Conservation (phyloP, 345 rosid genomes). For the Gossypium arboreum region DNA sequence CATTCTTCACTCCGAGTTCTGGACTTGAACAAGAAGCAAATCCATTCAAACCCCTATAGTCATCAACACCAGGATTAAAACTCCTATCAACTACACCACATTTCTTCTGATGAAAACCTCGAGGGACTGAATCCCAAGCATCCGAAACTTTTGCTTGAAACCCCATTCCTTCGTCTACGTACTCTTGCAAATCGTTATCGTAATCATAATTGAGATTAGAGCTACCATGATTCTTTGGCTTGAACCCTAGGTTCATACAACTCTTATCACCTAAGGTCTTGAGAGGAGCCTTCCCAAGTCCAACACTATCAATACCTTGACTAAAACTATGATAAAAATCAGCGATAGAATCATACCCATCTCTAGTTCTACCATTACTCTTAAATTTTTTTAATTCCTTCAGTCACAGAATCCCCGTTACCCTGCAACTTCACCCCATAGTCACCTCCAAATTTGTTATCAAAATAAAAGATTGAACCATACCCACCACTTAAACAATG, state of each 20-base stretch:
- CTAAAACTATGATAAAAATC: constrained; percentile 18
- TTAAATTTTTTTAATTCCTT: constrained; percentile 17
- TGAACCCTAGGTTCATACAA: constrained; percentile 31
- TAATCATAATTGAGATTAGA: constrained; percentile 24
- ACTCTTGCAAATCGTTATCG: constrained; percentile 21
- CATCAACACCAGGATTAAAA: constrained; percentile 3
- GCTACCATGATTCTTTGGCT: constrained; percentile 26
- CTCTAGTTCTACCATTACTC: constrained; percentile 30
- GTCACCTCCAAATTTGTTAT: constrained; percentile 27
- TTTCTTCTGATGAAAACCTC: constrained; percentile 17
- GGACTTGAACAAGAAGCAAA: constrained; percentile 33
- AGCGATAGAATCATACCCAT: constrained; percentile 22
- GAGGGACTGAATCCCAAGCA: constrained; percentile 20
- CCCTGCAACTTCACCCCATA: constrained; percentile 13
- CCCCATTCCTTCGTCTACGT: constrained; percentile 27
- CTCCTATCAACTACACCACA: constrained; percentile 14
- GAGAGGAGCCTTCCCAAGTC: constrained; percentile 36
- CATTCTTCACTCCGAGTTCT: constrained; percentile 30
- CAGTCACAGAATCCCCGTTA: constrained; percentile 15
- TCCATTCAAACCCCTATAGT: constrained; percentile 27
- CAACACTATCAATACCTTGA: constrained; percentile 17
- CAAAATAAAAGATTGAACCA: constrained; percentile 32
- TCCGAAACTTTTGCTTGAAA: constrained; percentile 16
- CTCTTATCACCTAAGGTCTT: constrained; percentile 38
- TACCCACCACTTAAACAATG: constrained; percentile 30